Conservation (phyloP, 768 basidiomycete species). For the Kwoniella dendrophila region DNA sequence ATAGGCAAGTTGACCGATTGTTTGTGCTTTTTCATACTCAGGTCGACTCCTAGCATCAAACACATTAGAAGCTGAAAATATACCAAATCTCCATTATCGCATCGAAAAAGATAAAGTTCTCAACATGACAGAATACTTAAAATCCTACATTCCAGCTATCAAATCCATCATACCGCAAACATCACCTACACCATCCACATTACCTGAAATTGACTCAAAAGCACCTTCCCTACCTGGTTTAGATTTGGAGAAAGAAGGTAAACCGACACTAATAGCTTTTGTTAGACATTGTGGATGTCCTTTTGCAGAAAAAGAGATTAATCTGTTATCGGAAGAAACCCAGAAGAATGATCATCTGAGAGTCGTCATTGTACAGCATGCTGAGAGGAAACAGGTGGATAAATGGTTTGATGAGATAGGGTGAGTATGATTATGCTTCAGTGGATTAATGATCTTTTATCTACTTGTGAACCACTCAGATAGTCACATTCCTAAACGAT, state of each 20-base stretch:
- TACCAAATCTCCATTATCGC: background rate
- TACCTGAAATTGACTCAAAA: conserved; percentile 6
- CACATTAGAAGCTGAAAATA: background rate
- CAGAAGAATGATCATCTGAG: conserved; percentile 4
- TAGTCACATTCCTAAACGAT: background rate
- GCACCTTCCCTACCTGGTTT: conserved; percentile 1
- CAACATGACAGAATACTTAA: conserved; percentile 4
- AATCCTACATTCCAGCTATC: conserved; percentile 10
- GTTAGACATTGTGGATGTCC: conserved; percentile 20
- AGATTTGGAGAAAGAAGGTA: background rate
- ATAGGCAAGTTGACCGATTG: no score
- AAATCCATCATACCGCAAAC: conserved; percentile 15
- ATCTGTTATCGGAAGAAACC: conserved; percentile 6
- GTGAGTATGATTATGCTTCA: conserved; percentile 1
- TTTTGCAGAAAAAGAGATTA: conserved; percentile 15
- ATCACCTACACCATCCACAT: background rate
- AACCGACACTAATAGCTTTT: conserved; percentile 10
- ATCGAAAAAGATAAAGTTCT: background rate
- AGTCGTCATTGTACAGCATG: conserved; percentile 16
- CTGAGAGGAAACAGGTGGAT: conserved; percentile 1
- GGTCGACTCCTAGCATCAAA: background rate
- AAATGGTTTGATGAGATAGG: conserved; percentile 17
- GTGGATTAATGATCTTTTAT: background rate
- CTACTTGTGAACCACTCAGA: background rate
- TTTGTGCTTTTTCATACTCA: no score